Evolutionary conservation across 1,139 yeast genomes (phyloP).

Genomic region (Yamadazyma dendronema): DNA sequence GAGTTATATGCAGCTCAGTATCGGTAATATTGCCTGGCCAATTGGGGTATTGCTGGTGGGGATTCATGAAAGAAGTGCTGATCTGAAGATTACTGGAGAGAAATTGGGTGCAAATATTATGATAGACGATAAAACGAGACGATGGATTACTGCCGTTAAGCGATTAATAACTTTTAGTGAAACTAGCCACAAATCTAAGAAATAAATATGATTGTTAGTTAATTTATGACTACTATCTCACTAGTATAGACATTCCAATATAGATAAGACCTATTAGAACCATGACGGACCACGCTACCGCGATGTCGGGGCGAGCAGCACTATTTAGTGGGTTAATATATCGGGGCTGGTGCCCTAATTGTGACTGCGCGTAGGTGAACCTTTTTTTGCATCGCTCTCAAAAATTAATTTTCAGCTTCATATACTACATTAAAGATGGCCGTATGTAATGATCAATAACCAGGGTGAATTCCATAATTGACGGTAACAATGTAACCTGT

Average conservation of each 20-base stretch:
- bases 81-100: slow-evolving; percentile 30
- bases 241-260: too few species aligned
- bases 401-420: slow-evolving; percentile 12
- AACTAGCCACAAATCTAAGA: too few species aligned
- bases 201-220: too few species aligned
- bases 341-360: slow-evolving; percentile 12
- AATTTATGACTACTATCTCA: too few species aligned
- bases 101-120: slow-evolving; percentile 62
- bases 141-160: slow-evolving; percentile 77
- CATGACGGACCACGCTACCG: too few species aligned
- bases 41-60: slow-evolving; percentile 81
- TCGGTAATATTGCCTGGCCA: slow-evolving; percentile 93
- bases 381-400: slow-evolving; percentile 9
- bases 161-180: slow-evolving; percentile 63
- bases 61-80: slow-evolving; percentile 70
- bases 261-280: too few species aligned
- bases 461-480: background rate
- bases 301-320: too few species aligned
- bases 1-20: slow-evolving; percentile 70
- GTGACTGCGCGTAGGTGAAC: slow-evolving; percentile 8
- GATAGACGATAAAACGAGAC: slow-evolving; percentile 72
- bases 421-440: slow-evolving; percentile 24
- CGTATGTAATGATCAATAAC: slow-evolving; percentile 21
- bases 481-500: background rate
- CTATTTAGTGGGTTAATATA: too few species aligned